Evolutionary conservation across 73 alveolate genomes (phyloP).

Genomic region (Blepharisma japonicum): DNA sequence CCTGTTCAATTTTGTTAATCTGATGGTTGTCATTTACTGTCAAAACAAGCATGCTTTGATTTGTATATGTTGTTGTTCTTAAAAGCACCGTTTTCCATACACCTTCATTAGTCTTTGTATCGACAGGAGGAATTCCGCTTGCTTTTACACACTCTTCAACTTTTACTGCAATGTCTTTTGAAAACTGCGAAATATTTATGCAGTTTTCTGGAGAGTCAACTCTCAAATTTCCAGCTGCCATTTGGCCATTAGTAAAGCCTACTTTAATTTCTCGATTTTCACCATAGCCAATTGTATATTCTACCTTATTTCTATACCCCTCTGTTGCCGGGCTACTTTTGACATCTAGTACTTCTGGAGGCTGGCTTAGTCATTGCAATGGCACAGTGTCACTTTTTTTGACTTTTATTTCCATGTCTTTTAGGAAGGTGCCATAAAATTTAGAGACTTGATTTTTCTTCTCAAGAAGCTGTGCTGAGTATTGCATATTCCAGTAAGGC

Average conservation of each 20-base stretch:
- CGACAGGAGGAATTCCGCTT: conserved; percentile 55
- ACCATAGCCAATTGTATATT: conserved; percentile 69
- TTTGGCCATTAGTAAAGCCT: conserved; percentile 72
- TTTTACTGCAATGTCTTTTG: conserved; percentile 49
- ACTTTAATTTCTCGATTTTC: conserved; percentile 55
- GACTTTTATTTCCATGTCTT: conserved; percentile 25
- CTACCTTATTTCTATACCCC: conserved; percentile 77
- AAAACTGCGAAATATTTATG: conserved; percentile 43
- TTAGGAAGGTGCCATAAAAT: conserved; percentile 24
- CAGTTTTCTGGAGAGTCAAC: conserved; percentile 62
- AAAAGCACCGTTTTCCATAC: conserved; percentile 57
- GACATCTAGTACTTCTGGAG: not conserved
- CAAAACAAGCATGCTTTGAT: conserved; percentile 42
- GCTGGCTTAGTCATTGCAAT: conserved; percentile 37
- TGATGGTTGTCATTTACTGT: conserved; percentile 21
- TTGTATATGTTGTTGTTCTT: conserved; percentile 60
- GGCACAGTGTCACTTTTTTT: conserved; percentile 28
- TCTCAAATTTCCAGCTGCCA: conserved; percentile 57
- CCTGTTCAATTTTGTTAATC: conserved; percentile 15
- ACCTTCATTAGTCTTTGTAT: conserved; percentile 57
- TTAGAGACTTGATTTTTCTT: conserved; percentile 23
- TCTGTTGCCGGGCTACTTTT: conserved; percentile 31
- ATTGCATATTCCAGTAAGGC: conserved; percentile 43
- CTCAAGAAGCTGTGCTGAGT: conserved; percentile 44
- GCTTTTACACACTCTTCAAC: conserved; percentile 49